Base-by-base conservation (phyloP, 2,329 filamentous ascomycete species). In the Zalaria sp. region DNA sequence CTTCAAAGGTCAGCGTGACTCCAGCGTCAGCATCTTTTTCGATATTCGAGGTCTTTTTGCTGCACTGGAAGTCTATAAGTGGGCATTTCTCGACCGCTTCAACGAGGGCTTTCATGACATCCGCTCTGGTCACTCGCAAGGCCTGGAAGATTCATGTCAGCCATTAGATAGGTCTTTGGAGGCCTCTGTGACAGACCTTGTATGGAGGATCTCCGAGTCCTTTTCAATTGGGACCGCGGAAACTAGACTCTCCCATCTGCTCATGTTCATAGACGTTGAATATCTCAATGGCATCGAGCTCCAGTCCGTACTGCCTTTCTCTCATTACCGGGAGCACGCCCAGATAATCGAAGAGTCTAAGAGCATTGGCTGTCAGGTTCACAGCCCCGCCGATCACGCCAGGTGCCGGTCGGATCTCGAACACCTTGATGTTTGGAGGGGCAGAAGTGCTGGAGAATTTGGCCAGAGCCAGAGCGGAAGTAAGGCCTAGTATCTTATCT, bases 391-490 rank as follows among this genome's bases (percentile, higher is more conserved):
- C 56, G 47, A 68, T 65, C 0, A 65, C 66, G 8, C 66, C 62
- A 3, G 66, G 62, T 29, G 57, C 50, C 2, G 63, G 57, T 1
- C 68, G 64, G 36, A 70, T 60, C 50, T 73, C 70, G 48, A 64
- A 70, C 43, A 73, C 59, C 34, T 62, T 65, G 49, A 71, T 62
- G 25, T 57, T 56, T 18, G 57, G 56, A 26, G 64, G 61, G 34
- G 57, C 57, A 4, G 42, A 37, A 5, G 37, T 26, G 4, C 4
- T 25, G 5, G 53, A 45, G 50, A 63, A 65, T 45, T 67, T 64
- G 32, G 61, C 63, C 40, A 71, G 58, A 8, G 68, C 59, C 35
- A 72, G 57, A 11, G 72, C 69, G 35, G 68, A 65, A 10, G 66
- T 58, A 27, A 73, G 61, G 32, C 71, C 71, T 44, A 10, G 7